These are phyloP conservation scores for Antitrichia curtipendula DNA, from an alignment of 225 moss, liverwort and hornwort species.

Conservation along the genomic window DNA sequence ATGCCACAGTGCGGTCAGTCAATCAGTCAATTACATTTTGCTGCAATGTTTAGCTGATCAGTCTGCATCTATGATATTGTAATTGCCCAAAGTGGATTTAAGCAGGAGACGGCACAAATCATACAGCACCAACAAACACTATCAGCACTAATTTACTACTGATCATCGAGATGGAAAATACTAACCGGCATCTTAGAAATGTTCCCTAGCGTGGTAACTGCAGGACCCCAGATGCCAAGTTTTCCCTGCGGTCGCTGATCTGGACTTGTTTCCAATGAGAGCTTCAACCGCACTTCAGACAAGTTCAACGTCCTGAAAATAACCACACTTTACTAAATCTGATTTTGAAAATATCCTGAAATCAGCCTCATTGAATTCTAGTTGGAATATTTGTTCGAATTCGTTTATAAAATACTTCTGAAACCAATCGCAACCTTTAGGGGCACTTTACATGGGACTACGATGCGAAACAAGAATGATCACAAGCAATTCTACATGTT, in stretches of 20 bases:
- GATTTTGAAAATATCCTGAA: constrained; percentile 19
- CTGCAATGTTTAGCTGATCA: background rate
- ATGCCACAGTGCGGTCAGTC: background rate
- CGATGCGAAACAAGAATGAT: background rate
- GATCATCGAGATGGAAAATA: background rate
- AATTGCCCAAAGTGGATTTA: background rate
- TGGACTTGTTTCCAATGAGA: constrained; percentile 73
- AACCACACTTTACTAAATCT: background rate
- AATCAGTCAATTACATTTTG: background rate
- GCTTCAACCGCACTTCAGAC: constrained; percentile 66
- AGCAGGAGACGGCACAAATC: background rate
- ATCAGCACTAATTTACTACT: background rate
- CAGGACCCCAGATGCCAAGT: constrained; percentile 93
- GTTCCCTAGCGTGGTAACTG: constrained; percentile 81
- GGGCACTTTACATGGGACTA: background rate
- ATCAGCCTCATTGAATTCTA: background rate
- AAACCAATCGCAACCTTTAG: background rate
- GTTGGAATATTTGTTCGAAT: background rate
- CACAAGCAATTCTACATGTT: background rate
- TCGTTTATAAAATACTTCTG: background rate
- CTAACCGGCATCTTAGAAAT: constrained; percentile 92
- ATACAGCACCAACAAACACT: background rate
- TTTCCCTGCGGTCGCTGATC: constrained; percentile 79
- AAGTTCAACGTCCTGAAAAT: constrained; percentile 59
- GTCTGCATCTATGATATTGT: background rate